Evolutionary conservation across 2,329 filamentous ascomycete genomes (phyloP), one percentile per base, ranked within the genome.

Genomic region (Trichophyton simii): DNA sequence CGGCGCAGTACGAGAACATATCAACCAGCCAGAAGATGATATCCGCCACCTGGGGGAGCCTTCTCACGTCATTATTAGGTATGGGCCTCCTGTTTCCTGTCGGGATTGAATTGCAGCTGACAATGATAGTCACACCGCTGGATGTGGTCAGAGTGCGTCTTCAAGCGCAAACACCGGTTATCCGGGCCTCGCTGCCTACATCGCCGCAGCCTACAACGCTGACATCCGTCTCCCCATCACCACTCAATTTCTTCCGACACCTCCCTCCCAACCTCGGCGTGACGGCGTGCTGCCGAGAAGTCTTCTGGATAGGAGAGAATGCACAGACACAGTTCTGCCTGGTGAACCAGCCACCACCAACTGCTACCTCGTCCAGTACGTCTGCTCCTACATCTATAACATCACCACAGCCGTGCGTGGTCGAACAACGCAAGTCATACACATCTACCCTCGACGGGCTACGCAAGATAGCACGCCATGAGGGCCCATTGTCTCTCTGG

Each of bases 141-240:
- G 94, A 99, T 71, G 94, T 99, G 65, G 94, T 99, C 64, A 89
- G 94, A 64, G 90, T 99, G 55, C 90, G 94, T 64, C 80, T 96
- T 60, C 94, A 99, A 75, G 92, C 94, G 1, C 92, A 97, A 77
- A 79, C 79, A 50, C 70, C 76, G 60, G 74, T 80, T 64, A 70
- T 73, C 8, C 52, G 42, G 18, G 28, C 57, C 70, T 77, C 82
- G 68, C 46, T 79, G 83, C 67, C 58, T 65, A 72, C 64, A 65
- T 58, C 25, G 25, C 48, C 48, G n/a, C 48, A 20, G 7, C 48
- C 18, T 5, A 52, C 48, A 22, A 52, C 48, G 11, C 48, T 52
- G 3, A 52, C 48, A 52, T 52, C 48, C 58, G 57, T 65, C 59
- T 69, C 76, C 82, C 71, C 78, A 80, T 74, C 73, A 86, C 72